These are phyloP conservation scores for Fusarium miscanthi DNA, from an alignment of 2,329 filamentous ascomycete species.

Conservation along the genomic window DNA sequence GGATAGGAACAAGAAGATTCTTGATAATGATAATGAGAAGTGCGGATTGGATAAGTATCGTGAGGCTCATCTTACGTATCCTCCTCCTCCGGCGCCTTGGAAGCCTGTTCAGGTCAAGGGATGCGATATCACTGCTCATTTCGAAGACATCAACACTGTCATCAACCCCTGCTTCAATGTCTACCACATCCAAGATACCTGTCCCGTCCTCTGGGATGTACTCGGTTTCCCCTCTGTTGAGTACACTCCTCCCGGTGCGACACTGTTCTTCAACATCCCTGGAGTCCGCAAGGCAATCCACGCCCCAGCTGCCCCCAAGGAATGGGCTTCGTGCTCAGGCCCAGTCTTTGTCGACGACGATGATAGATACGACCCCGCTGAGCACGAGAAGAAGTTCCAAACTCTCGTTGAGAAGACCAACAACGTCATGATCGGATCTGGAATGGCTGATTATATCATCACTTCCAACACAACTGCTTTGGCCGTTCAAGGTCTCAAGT, in stretches of 20 bases:
- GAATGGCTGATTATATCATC: constrained; percentile 19
- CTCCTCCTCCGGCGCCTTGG: constrained; percentile 2
- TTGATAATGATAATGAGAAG: constrained; percentile 17
- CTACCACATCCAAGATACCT: constrained; percentile 10
- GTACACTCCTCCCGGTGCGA: background rate
- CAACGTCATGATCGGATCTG: constrained; percentile 18
- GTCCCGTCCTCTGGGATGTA: constrained; percentile 3
- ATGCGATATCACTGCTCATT: constrained; percentile 16
- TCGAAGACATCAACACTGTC: constrained; percentile 1
- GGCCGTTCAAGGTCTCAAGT: background rate
- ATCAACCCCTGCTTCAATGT: constrained; percentile 24
- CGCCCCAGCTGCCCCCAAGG: background rate
- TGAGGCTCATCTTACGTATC: constrained; percentile 7
- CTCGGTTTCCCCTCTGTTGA: background rate
- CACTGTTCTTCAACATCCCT: constrained; percentile 3
- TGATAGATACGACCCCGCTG: background rate
- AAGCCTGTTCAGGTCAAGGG: constrained; percentile 15
- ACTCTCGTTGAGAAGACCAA: constrained; percentile 15
- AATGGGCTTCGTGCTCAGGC: constrained; percentile 6
- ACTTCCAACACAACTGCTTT: constrained; percentile 14
- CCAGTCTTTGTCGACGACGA: constrained; percentile 1
- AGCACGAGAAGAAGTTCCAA: constrained; percentile 19
- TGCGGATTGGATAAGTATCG: constrained; percentile 19
- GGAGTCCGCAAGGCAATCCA: constrained; percentile 18
- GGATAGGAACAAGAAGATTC: constrained; percentile 22